These are phyloP conservation scores for Fusarium circinatum DNA, from an alignment of 2,329 filamentous ascomycete genomes.

Conservation along the genomic window DNA sequence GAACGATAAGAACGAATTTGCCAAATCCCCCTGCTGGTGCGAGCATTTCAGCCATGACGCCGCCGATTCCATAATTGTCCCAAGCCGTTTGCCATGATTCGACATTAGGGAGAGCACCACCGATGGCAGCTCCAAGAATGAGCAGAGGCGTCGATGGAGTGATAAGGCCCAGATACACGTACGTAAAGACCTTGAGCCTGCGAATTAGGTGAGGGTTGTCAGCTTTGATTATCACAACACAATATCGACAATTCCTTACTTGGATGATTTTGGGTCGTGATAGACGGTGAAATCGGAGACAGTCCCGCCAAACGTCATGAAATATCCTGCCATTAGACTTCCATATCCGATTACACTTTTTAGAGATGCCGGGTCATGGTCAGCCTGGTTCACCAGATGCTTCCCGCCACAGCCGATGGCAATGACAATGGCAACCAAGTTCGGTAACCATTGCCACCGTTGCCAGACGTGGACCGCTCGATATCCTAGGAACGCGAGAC, in stretches of 20 bases:
- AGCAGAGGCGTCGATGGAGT: conserved; percentile 47
- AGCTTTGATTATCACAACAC: conserved; percentile 38
- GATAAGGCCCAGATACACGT: conserved; percentile 62
- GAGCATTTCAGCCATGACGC: conserved; percentile 48
- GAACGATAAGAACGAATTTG: conserved; percentile 49
- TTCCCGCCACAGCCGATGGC: conserved; percentile 64
- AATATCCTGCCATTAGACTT: conserved; percentile 61
- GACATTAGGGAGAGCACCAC: conserved; percentile 47
- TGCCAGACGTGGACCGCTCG: conserved; percentile 64
- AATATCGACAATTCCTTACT: conserved; percentile 18
- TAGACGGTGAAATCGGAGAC: conserved; percentile 69
- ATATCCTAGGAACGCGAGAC: conserved; percentile 66
- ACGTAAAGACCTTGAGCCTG: conserved; percentile 38
- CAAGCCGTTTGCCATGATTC: conserved; percentile 46
- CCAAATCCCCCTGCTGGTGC: conserved; percentile 47
- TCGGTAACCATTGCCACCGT: conserved; percentile 67
- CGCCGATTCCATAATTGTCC: conserved; percentile 45
- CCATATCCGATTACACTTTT: conserved; percentile 57
- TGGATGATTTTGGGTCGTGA: conserved; percentile 47
- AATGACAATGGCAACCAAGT: conserved; percentile 61
- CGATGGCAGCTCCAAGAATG: conserved; percentile 54
- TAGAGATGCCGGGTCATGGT: conserved; percentile 50
- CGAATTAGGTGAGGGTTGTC: conserved; percentile 48
- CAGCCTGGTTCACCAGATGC: conserved; percentile 58
- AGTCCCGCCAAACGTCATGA: conserved; percentile 65